Evolutionary conservation across 2,329 filamentous ascomycete genomes (phyloP).

Genomic region (Colletotrichum sp.): DNA sequence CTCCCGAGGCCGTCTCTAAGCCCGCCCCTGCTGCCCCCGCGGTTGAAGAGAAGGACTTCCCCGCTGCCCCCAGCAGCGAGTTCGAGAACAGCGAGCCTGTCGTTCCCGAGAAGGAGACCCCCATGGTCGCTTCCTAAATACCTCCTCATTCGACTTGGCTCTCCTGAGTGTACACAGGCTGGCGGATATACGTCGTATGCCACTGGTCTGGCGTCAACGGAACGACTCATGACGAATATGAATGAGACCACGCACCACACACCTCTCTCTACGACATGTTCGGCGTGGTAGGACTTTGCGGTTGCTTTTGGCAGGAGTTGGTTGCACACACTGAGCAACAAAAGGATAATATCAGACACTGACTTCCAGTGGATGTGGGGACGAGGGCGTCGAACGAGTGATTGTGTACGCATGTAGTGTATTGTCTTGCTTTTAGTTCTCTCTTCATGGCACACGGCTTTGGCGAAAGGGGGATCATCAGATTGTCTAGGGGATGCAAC

Average conservation of each 20-base stretch:
- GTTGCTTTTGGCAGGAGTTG: constrained; percentile 11
- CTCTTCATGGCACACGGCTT: constrained; percentile 22
- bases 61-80: constrained; percentile 21
- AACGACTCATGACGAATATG: constrained; percentile 21
- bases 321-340: constrained; percentile 18
- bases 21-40: constrained; percentile 21
- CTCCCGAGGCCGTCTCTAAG: constrained; percentile 46
- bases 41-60: constrained; percentile 28
- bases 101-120: constrained; percentile 29
- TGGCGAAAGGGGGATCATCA: constrained; percentile 22
- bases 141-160: constrained; percentile 6
- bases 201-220: constrained; percentile 18
- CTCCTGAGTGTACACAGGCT: constrained; percentile 15
- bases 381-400: constrained; percentile 4
- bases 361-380: constrained; percentile 4
- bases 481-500: constrained; percentile 19
- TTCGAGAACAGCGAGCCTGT: constrained; percentile 23
- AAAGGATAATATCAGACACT: constrained; percentile 12
- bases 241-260: constrained; percentile 12
- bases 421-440: constrained; percentile 15
- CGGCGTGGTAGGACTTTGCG: constrained; percentile 9
- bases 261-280: constrained; percentile 9
- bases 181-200: constrained; percentile 3
- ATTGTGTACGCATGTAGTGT: constrained; percentile 23
- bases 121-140: constrained; percentile 25